Evolutionary conservation across 164 flowering plant species (phyloP).

Genomic region (Vitis amurensis): DNA sequence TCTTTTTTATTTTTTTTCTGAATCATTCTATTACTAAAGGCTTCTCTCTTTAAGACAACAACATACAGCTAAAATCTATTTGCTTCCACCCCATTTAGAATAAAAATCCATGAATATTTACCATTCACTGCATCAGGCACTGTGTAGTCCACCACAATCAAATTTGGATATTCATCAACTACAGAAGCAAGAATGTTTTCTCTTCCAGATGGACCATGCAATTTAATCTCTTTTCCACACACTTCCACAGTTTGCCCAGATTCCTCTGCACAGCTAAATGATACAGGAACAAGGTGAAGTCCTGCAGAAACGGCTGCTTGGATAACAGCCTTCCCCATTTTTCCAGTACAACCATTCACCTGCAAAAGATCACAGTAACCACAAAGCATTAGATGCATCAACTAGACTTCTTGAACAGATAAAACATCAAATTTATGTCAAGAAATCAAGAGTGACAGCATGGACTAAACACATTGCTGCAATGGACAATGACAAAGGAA

Average conservation of each 20-base stretch:
- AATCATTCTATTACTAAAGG: too few relatives aligned
- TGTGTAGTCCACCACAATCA: slow-evolving; percentile 86
- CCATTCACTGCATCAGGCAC: slow-evolving; percentile 91
- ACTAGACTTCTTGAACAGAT: background rate
- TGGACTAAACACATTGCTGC: too few relatives aligned
- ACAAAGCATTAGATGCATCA: background rate
- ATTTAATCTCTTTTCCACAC: slow-evolving; percentile 59
- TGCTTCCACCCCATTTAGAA: background rate
- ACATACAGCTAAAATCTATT: background rate
- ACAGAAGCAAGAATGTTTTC: slow-evolving; percentile 64
- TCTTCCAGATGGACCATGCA: slow-evolving; percentile 68
- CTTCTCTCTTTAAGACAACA: background rate
- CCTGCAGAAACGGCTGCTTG: slow-evolving; percentile 89
- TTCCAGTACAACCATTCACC: slow-evolving; percentile 91
- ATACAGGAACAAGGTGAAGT: slow-evolving; percentile 62
- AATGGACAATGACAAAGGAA: too few relatives aligned
- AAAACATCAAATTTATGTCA: too few relatives aligned
- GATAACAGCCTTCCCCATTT: slow-evolving; percentile 91
- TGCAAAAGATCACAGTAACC: slow-evolving; percentile 16
- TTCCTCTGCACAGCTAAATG: slow-evolving; percentile 61
- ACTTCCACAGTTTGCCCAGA: slow-evolving; percentile 52
- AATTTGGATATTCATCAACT: slow-evolving; percentile 53
- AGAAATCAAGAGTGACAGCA: too few relatives aligned
- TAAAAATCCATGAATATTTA: slow-evolving; percentile 23
- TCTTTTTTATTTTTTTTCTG: too few relatives aligned